These are phyloP conservation scores for Brettanomyces naardenensis DNA, from an alignment of 805 yeast genomes.

Conservation along the genomic window DNA sequence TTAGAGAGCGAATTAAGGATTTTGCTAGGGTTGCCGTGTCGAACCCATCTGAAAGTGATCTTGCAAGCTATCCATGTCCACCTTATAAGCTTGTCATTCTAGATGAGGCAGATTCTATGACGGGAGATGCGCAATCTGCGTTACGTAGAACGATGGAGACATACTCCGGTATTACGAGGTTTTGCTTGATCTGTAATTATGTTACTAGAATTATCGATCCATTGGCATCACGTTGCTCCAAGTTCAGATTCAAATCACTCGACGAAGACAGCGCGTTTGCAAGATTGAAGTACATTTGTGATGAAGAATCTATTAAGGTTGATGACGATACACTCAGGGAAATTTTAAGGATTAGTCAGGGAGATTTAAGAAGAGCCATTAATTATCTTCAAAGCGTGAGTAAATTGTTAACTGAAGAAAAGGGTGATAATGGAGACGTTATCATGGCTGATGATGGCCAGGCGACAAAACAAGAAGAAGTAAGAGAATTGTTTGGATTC, in stretches of 20 bases:
- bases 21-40: constrained; percentile 84
- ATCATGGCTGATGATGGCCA: constrained; percentile 16
- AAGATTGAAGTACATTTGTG: constrained; percentile 57
- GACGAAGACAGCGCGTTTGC: constrained; percentile 62
- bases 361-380: constrained; percentile 91
- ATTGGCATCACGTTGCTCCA: constrained; percentile 91
- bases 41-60: constrained; percentile 64
- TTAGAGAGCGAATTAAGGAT: constrained; percentile 75
- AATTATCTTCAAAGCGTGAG: constrained; percentile 83
- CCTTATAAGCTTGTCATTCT: constrained; percentile 89
- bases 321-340: constrained; percentile 49
- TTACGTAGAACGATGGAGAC: constrained; percentile 91
- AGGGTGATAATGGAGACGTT: constrained; percentile 23
- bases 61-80: constrained; percentile 82
- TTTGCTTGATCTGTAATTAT: constrained; percentile 92
- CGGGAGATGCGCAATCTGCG: constrained; percentile 93
- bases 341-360: constrained; percentile 67
- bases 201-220: constrained; percentile 97
- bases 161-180: constrained; percentile 82
- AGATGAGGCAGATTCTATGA: constrained; percentile 99
- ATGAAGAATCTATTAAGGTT: constrained; percentile 33
- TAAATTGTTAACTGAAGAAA: constrained; percentile 32
- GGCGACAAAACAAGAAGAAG: constrained; percentile 6
- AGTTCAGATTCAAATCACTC: constrained; percentile 80
- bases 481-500: constrained; percentile 27